Base-by-base conservation (phyloP, 179 eudicot species). In the Actinidia arguta region DNA sequence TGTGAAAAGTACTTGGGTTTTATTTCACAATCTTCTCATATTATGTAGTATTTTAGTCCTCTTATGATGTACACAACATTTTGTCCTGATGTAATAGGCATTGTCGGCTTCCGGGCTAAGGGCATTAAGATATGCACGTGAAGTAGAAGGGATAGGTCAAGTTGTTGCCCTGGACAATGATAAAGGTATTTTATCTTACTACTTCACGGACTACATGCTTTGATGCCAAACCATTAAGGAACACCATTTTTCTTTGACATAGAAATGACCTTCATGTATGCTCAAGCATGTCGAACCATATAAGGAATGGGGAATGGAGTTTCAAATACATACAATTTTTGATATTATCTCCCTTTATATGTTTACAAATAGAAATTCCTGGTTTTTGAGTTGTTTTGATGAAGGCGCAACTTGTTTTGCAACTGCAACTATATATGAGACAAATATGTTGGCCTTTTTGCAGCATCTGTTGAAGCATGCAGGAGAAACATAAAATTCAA, bases 161-260 rank as follows among this genome's bases (percentile, higher is more conserved):
- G 98, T 97, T 87, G 94, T 95, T 73, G 98, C 99, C 31, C 83
- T 95, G 80, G 99, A 97, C 92, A 97, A 93, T 79, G 98, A 97
- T 86, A 86, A 88, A 93, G 95, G 99, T 96, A 89, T 22, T 82
- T 58, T 39, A 20, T 17, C 25, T 70, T 59, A 24, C 31, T 61
- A 24, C 31, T 20, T 24, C 14, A 46, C 24, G 5, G 14, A 22
- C 70, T 12, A 13, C 11, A 17, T 66, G 7, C 59, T 79, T n/a
- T 67, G 36, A 5, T 50, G 47, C 18, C 72, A 63, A 47, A 27
- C 9, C 58, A 31, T 64, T 78, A 12, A 25, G 46, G 47, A 78
- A 10, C 70, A 1, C 46, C 36, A 22, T 3, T 77, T 47, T 78
- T 48, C 11, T 67, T 31, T 25, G 48, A 52, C 75, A 31, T 52